A percentile compares a stretch with the other conserved stretches of the same genome.
Evolutionary conservation across 1,284 basidiomycete species (phyloP).

Genomic region (Fistulinella cinereoalba): DNA sequence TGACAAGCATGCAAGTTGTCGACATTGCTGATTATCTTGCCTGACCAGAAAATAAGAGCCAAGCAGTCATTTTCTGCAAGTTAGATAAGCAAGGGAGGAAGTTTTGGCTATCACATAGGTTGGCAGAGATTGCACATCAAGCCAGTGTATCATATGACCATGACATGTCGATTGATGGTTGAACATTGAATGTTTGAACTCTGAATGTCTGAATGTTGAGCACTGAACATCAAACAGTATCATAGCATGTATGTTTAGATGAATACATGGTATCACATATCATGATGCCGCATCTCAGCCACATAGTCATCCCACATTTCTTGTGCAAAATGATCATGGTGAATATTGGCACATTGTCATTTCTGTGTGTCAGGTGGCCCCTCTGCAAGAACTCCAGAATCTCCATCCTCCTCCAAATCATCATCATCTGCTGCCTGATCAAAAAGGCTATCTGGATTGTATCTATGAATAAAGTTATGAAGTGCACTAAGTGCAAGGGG

Average conservation of each 20-base stretch:
- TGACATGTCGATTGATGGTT: not conserved
- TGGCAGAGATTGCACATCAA: not conserved
- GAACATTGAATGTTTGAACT: not conserved
- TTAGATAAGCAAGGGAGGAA: not conserved
- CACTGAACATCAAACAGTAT: no score
- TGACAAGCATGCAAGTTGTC: not conserved
- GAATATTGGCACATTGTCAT: no score
- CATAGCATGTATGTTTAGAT: not conserved
- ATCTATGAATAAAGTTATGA: no score
- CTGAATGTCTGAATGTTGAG: no score
- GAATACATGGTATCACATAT: not conserved
- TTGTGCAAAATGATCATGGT: no score
- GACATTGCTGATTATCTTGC: not conserved
- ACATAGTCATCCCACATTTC: no score
- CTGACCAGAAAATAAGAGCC: not conserved
- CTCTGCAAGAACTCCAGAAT: no score
- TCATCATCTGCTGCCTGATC: no score
- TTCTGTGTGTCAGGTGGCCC: no score
- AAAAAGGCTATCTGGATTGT: not conserved
- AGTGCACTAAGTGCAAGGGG: no score
- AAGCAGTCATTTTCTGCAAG: not conserved
- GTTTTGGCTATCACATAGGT: not conserved
- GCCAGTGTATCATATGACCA: not conserved
- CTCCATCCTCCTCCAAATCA: no score
- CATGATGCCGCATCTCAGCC: not conserved